Conservation (phyloP, 805 yeast genomes). For the Saccharomycopsis oosterbeekiorum region DNA sequence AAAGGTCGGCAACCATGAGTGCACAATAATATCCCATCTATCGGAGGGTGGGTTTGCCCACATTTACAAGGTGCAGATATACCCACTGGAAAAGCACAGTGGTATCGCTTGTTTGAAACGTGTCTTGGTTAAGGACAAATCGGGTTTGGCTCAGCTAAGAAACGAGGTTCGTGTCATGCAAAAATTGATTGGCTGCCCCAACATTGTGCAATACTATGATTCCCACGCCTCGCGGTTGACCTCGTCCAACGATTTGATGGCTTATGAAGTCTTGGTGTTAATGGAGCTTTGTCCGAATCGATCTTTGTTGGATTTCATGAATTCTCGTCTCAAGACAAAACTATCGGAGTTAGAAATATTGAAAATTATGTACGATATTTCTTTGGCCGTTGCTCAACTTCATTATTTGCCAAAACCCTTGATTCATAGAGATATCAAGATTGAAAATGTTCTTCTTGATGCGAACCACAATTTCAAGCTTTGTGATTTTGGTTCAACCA, state of each 20-base stretch:
- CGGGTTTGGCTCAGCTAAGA: slow-evolving; percentile 53
- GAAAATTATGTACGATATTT: slow-evolving; percentile 74
- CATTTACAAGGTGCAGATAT: slow-evolving; percentile 54
- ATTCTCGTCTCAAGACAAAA: slow-evolving; percentile 69
- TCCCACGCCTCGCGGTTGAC: slow-evolving; percentile 59
- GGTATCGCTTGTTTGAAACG: slow-evolving; percentile 61
- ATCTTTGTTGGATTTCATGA: slow-evolving; percentile 87
- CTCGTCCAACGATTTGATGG: slow-evolving; percentile 26
- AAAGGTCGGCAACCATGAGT: slow-evolving; percentile 52
- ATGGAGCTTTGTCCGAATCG: slow-evolving; percentile 91
- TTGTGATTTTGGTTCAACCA: slow-evolving; percentile 79
- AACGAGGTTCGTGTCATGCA: slow-evolving; percentile 78
- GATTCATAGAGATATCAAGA: slow-evolving; percentile 81
- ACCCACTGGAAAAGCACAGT: slow-evolving; percentile 35
- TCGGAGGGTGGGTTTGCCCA: slow-evolving; percentile 80
- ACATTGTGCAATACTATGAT: slow-evolving; percentile 62
- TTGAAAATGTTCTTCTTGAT: slow-evolving; percentile 67
- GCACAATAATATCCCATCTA: slow-evolving; percentile 44
- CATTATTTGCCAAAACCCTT: slow-evolving; percentile 58
- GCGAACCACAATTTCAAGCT: slow-evolving; percentile 50
- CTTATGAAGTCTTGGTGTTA: slow-evolving; percentile 78
- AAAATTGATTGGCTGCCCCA: slow-evolving; percentile 41
- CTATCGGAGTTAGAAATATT: slow-evolving; percentile 67
- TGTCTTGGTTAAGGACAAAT: slow-evolving; percentile 63
- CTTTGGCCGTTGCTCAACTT: slow-evolving; percentile 76